Conservation (phyloP, 352 stramenopile genomes). For the Globisporangium recalcitrans region DNA sequence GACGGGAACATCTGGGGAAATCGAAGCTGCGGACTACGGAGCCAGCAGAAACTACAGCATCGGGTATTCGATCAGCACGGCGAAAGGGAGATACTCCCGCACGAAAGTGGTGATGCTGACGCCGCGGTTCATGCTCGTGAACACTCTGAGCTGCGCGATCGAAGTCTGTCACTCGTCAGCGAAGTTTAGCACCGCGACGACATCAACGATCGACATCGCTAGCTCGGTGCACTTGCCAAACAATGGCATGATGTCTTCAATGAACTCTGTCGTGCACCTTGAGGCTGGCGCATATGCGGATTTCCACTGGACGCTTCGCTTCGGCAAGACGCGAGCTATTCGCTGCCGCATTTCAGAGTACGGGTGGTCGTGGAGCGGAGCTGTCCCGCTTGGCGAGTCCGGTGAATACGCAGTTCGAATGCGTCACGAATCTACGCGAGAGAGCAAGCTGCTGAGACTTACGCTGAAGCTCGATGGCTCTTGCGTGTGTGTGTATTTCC, state of each 20-base stretch:
- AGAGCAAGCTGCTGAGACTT: constrained; percentile 73
- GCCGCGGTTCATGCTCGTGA: constrained; percentile 82
- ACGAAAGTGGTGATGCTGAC: constrained; percentile 88
- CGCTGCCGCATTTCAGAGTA: constrained; percentile 65
- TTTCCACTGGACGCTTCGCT: constrained; percentile 78
- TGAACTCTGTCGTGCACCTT: constrained; percentile 65
- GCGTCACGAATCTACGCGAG: constrained; percentile 75
- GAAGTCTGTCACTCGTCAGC: constrained; percentile 79
- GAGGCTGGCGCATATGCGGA: constrained; percentile 74
- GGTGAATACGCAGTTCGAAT: constrained; percentile 81
- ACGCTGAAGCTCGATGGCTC: constrained; percentile 72
- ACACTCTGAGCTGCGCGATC: constrained; percentile 59
- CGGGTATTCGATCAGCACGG: constrained; percentile 73
- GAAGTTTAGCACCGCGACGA: constrained; percentile 34
- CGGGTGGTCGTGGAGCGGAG: constrained; percentile 83
- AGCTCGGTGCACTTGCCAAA: constrained; percentile 37
- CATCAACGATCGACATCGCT: constrained; percentile 37
- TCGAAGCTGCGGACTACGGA: constrained; percentile 62
- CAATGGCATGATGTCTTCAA: constrained; percentile 46
- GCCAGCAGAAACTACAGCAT: constrained; percentile 70
- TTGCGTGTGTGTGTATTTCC: constrained; percentile 78
- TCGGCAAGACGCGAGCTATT: constrained; percentile 69
- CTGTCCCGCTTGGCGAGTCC: constrained; percentile 65
- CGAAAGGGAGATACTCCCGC: constrained; percentile 71
- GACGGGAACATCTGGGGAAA: constrained; percentile 65